Evolutionary conservation across 2,329 filamentous ascomycete species (phyloP).

Genomic region (Colletotrichum lupini): DNA sequence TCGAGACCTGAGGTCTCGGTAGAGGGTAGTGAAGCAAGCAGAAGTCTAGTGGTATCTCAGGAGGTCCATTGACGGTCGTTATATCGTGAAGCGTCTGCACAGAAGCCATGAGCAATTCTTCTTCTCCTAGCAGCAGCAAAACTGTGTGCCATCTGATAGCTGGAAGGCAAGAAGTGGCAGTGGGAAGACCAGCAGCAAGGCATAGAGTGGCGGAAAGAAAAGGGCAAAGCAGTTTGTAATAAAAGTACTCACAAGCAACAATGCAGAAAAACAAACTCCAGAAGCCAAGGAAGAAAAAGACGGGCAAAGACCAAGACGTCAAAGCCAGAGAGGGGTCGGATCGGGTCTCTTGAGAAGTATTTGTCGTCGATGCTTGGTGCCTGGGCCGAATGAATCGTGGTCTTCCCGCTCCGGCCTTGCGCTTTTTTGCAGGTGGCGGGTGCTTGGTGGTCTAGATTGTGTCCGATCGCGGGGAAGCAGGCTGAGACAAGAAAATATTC

Average conservation of each 20-base stretch:
- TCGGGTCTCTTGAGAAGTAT: neutral
- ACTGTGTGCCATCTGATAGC: neutral
- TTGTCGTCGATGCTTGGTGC: slow-evolving; percentile 13
- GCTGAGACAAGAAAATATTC: slow-evolving; percentile 3
- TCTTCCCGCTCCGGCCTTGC: slow-evolving; percentile 14
- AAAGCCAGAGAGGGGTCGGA: slow-evolving; percentile 16
- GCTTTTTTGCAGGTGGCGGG: slow-evolving; percentile 14
- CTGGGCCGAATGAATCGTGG: neutral
- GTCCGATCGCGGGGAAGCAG: slow-evolving; percentile 15
- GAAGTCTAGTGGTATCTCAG: slow-evolving; percentile 50
- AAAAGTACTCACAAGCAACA: slow-evolving; percentile 28
- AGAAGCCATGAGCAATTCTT: slow-evolving; percentile 19
- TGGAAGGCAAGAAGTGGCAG: neutral
- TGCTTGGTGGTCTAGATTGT: neutral
- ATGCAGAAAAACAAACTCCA: slow-evolving; percentile 36
- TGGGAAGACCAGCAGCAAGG: neutral
- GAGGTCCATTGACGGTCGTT: slow-evolving; percentile 47
- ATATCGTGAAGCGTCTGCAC: slow-evolving; percentile 42
- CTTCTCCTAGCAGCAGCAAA: neutral
- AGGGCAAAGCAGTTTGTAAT: neutral
- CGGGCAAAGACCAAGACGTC: slow-evolving; percentile 5
- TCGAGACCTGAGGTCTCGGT: slow-evolving; percentile 5
- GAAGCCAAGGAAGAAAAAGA: slow-evolving; percentile 28
- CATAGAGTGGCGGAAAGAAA: slow-evolving; percentile 4
- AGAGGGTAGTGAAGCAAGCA: neutral